These are phyloP conservation scores for Aspergillus amoenus DNA, from an alignment of 2,329 filamentous ascomycete genomes.

Conservation along the genomic window DNA sequence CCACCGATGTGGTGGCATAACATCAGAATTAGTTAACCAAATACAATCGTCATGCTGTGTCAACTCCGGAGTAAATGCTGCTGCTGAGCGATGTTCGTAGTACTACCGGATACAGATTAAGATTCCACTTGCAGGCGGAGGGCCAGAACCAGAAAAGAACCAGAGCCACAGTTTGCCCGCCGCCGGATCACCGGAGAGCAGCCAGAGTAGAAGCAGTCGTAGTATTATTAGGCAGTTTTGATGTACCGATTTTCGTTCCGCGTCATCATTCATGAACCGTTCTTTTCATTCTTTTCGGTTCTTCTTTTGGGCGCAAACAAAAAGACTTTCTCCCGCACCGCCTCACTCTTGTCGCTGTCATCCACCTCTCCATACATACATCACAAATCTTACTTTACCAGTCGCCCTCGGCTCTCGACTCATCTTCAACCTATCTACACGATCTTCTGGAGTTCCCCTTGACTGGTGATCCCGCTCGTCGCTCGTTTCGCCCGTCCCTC, in stretches of 20 bases:
- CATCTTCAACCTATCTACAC: neutral
- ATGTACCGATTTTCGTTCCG: constrained; percentile 10
- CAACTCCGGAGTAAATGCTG: neutral
- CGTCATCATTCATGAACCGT: constrained; percentile 15
- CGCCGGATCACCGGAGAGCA: constrained; percentile 2
- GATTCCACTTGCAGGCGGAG: no score
- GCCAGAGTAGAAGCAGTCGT: no score
- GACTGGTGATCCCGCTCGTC: constrained; percentile 7
- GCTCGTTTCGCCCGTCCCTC: constrained; percentile 1
- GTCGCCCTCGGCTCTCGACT: neutral
- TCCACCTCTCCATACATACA: neutral
- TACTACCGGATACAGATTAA: no score
- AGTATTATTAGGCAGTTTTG: neutral
- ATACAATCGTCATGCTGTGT: constrained; percentile 1
- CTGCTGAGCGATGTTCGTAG: neutral
- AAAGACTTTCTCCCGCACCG: constrained; percentile 15
- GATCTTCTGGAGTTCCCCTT: neutral
- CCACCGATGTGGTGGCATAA: neutral
- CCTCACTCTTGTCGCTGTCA: constrained; percentile 16
- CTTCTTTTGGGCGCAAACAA: constrained; percentile 9
- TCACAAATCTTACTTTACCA: neutral
- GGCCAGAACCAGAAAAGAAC: no score
- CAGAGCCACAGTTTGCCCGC: neutral
- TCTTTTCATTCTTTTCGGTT: constrained; percentile 5
- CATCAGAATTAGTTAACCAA: neutral